Conservation (phyloP, 352 stramenopile genomes). For the Pythium aquatile region DNA sequence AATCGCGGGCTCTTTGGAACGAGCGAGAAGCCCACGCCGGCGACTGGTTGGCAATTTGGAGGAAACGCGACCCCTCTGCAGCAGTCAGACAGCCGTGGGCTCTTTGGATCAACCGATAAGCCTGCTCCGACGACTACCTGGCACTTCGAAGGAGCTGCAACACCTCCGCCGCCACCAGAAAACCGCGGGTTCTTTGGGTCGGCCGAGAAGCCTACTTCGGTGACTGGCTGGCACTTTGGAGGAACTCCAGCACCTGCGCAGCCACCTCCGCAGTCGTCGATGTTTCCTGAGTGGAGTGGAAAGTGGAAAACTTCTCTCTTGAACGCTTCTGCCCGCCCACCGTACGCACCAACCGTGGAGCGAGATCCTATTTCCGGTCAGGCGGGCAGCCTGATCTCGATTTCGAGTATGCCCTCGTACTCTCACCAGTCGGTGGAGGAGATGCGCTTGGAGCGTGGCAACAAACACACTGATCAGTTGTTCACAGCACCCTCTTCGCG, state of each 20-base stretch:
- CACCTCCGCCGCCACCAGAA: too few relatives aligned
- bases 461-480: not conserved
- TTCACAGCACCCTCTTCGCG: too few relatives aligned
- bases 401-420: conserved; percentile 9
- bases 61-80: too few relatives aligned
- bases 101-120: too few relatives aligned
- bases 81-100: too few relatives aligned
- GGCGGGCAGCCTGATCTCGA: not conserved
- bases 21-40: not conserved
- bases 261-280: not conserved
- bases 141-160: not conserved
- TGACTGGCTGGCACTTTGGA: not conserved
- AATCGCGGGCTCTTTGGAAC: not conserved
- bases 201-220: too few relatives aligned
- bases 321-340: not conserved
- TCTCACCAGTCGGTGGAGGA: conserved; percentile 4
- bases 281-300: too few relatives aligned
- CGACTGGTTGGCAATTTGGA: not conserved
- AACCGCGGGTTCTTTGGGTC: too few relatives aligned
- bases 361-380: not conserved
- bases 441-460: not conserved
- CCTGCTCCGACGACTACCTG: too few relatives aligned
- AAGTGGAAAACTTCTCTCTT: not conserved
- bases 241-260: not conserved
- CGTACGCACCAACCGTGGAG: not conserved